phyloP scores from a whole-genome alignment of 169 alveolate genomes.

The Plasmodium adleri region DNA sequence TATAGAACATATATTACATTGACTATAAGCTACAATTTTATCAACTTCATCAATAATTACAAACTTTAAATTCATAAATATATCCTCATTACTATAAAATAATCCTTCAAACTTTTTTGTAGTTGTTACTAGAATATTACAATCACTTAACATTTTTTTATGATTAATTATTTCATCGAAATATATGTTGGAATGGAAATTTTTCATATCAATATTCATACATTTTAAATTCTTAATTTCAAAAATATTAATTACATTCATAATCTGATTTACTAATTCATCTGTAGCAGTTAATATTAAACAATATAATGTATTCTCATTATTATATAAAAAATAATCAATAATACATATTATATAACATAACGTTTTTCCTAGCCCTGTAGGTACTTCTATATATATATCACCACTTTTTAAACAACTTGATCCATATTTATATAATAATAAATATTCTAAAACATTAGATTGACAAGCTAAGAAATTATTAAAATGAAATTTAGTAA shows the following conservation, averaged over 20 bases:
- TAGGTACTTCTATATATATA: conserved; percentile 81
- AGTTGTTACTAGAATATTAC: conserved; percentile 57
- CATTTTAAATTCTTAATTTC: conserved; percentile 57
- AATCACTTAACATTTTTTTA: conserved; percentile 4
- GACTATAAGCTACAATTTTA: conserved; percentile 41
- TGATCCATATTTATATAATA: conserved; percentile 67
- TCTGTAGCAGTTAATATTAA: conserved; percentile 93
- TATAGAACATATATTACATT: conserved; percentile 28
- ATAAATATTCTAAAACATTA: conserved; percentile 32
- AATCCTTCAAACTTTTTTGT: conserved; percentile 62
- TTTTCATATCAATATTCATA: conserved; percentile 31
- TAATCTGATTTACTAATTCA: conserved; percentile 92
- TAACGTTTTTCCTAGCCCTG: conserved; percentile 82
- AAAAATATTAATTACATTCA: conserved; percentile 88
- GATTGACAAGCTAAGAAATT: conserved; percentile 68
- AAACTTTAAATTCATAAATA: conserved; percentile 74
- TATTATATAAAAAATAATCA: conserved; percentile 75
- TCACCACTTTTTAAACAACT: conserved; percentile 71
- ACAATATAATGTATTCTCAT: conserved; percentile 78
- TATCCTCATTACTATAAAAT: conserved; percentile 65
- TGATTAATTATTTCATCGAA: conserved; percentile 48
- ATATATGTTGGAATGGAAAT: conserved; percentile 43
- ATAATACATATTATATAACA: conserved; percentile 78
- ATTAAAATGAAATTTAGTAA: conserved; percentile 35
- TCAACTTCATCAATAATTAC: conserved; percentile 81